These are phyloP conservation scores for Cladophialophora immunda DNA, from an alignment of 2,329 filamentous ascomycete species.

Conservation along the genomic window DNA sequence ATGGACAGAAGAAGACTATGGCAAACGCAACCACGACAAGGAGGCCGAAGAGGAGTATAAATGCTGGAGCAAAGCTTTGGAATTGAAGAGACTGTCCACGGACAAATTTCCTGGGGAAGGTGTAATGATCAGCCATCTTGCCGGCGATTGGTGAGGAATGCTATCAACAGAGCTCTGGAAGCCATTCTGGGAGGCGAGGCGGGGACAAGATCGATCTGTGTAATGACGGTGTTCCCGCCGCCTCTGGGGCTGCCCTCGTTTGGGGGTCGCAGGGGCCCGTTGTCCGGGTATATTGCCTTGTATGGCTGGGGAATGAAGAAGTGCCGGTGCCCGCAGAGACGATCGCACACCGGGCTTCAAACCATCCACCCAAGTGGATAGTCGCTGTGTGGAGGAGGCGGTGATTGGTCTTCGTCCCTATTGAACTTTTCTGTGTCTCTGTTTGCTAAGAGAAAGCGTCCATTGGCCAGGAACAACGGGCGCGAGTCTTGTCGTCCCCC, in stretches of 20 bases:
- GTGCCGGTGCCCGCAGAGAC: not conserved
- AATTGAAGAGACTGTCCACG: constrained; percentile 19
- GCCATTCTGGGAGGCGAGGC: constrained; percentile 15
- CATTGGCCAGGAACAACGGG: not conserved
- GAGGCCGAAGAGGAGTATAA: constrained; percentile 37
- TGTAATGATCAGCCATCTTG: constrained; percentile 33
- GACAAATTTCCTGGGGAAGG: constrained; percentile 19
- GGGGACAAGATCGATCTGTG: constrained; percentile 36
- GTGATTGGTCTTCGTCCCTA: not conserved
- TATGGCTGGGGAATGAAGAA: not conserved
- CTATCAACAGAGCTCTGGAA: not conserved
- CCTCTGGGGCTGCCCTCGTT: not conserved
- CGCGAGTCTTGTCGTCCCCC: not conserved
- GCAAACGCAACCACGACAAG: constrained; percentile 35
- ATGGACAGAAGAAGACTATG: constrained; percentile 33
- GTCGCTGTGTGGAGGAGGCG: not conserved
- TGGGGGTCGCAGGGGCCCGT: not conserved
- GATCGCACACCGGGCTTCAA: too few relatives aligned
- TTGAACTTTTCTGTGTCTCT: not conserved
- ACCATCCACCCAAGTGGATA: not conserved
- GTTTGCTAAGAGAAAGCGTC: constrained; percentile 2
- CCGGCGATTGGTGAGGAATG: constrained; percentile 25
- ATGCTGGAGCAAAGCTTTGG: constrained; percentile 28
- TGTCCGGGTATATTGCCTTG: too few relatives aligned
- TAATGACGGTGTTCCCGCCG: constrained; percentile 33